Percentiles rank a stretch among this genome's conserved stretches.
Conservation (phyloP, 306 rosid species). For the Vicia sativa region DNA sequence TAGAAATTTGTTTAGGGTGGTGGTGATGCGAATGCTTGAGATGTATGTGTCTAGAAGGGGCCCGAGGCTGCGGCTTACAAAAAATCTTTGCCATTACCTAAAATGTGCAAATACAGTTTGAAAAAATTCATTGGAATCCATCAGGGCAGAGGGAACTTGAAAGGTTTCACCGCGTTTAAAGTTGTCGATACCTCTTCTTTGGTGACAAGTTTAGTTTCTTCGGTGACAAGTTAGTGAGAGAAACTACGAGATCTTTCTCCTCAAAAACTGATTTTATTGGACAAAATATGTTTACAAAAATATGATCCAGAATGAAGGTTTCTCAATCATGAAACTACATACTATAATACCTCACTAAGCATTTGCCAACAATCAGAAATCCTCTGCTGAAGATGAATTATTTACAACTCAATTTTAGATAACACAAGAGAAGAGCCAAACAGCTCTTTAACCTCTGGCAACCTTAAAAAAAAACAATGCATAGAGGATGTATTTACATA, state of each 20-base stretch:
- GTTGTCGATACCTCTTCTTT: too few species aligned
- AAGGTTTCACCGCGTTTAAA: too few species aligned
- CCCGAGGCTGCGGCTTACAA: too few species aligned
- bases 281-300: constrained; percentile 37
- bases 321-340: constrained; percentile 27
- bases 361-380: constrained; percentile 39
- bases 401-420: constrained; percentile 43
- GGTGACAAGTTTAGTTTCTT: too few species aligned
- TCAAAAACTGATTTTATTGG: constrained; percentile 31
- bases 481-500: constrained; percentile 55
- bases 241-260: neutral
- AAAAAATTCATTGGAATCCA: too few species aligned
- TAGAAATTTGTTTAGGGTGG: too few species aligned
- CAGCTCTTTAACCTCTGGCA: constrained; percentile 40
- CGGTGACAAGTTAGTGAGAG: too few species aligned
- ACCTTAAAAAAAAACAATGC: constrained; percentile 33
- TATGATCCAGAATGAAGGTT: constrained; percentile 40
- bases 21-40: too few species aligned
- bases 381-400: constrained; percentile 41
- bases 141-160: too few species aligned
- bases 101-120: too few species aligned
- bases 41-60: too few species aligned
- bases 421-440: constrained; percentile 24
- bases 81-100: too few species aligned
- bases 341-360: constrained; percentile 18